Evolutionary conservation across 192 early-diverging fungal genomes (phyloP), one percentile per base, ranked within the genome.

Genomic region (Backusella australiensis): DNA sequence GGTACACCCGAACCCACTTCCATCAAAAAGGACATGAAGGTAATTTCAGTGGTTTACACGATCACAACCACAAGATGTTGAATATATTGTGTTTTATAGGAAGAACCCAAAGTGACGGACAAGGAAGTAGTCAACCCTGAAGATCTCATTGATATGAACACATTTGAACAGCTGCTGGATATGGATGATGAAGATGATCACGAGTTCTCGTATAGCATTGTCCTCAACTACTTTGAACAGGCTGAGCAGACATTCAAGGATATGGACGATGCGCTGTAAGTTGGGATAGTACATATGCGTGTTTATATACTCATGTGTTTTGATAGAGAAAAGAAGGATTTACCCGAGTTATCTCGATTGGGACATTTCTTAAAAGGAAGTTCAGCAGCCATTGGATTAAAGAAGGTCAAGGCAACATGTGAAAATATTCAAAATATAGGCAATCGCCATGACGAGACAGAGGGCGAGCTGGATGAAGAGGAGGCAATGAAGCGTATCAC

Each of bases 361-460:
- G 96, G 96, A 5, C 96, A 98, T 74, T 98, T 96, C 78, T 80
- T 97, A 46, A 98, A 98, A 74, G 96, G 96, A 19, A 93, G 91
- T 70, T 96, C 96, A 1, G 94, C 94, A 7, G 91, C 93, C 0
- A 84, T 98, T 38, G 96, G 96, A 21, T 77, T 96, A 23, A 89
- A 83, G 53, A 93, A 91, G 77, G 92, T 98, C 23, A 91, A 90
- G 71, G 87, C 83, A 29, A 90, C 92, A 32, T 98, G 96, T 81
- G 95, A 95, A 77, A 88, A 92, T 46, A 94, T 98, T n/a, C 96
- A 98, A 83, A 88, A 93, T 73, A 86, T 90, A 75, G 96, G 94
- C 7, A 91, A 92, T 71, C 72, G 74, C 23, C 86, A 82, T 81
- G 88, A 92, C 52, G 89, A 86, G 32, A 73, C 78, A 41, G 91